phyloP scores from a whole-genome alignment of 2,329 filamentous ascomycete species.

The Cladorrhinum sp. region DNA sequence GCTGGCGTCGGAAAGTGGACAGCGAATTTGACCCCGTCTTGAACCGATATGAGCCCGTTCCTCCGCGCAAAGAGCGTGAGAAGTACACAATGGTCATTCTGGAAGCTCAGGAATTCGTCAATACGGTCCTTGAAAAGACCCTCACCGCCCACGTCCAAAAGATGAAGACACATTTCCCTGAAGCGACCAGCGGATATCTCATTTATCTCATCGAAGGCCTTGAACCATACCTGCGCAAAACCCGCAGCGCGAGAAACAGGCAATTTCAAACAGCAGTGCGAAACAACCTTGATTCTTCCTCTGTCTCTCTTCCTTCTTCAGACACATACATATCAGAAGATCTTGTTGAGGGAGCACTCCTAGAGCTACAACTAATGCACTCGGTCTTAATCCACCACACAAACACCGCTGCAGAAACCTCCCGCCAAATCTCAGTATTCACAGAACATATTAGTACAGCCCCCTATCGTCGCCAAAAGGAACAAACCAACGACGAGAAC shows the following conservation, averaged over 20 bases:
- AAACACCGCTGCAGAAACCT: slow-evolving; percentile 56
- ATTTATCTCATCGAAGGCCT: slow-evolving; percentile 75
- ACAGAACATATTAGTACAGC: slow-evolving; percentile 77
- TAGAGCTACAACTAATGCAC: slow-evolving; percentile 67
- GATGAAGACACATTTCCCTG: slow-evolving; percentile 53
- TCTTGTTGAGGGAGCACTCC: slow-evolving; percentile 65
- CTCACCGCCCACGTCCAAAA: slow-evolving; percentile 55
- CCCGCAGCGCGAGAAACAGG: slow-evolving; percentile 63
- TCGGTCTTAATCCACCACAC: slow-evolving; percentile 69
- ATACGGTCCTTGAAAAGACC: slow-evolving; percentile 46
- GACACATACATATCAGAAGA: slow-evolving; percentile 62
- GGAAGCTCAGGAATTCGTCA: slow-evolving; percentile 62
- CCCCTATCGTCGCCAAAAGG: slow-evolving; percentile 61
- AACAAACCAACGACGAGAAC: slow-evolving; percentile 46
- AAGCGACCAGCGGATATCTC: slow-evolving; percentile 40
- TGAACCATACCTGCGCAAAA: slow-evolving; percentile 63
- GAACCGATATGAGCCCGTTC: slow-evolving; percentile 64
- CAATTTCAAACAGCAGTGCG: slow-evolving; percentile 65
- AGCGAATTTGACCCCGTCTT: slow-evolving; percentile 58
- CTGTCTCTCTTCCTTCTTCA: slow-evolving; percentile 29
- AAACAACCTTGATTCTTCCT: slow-evolving; percentile 36
- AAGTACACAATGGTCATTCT: slow-evolving; percentile 61
- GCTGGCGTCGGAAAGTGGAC: slow-evolving; percentile 67
- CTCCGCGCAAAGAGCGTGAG: slow-evolving; percentile 50
- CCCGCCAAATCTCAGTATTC: slow-evolving; percentile 69